Conservation (phyloP, 2,329 filamentous ascomycete species). For the Coniochaeta prunicola region DNA sequence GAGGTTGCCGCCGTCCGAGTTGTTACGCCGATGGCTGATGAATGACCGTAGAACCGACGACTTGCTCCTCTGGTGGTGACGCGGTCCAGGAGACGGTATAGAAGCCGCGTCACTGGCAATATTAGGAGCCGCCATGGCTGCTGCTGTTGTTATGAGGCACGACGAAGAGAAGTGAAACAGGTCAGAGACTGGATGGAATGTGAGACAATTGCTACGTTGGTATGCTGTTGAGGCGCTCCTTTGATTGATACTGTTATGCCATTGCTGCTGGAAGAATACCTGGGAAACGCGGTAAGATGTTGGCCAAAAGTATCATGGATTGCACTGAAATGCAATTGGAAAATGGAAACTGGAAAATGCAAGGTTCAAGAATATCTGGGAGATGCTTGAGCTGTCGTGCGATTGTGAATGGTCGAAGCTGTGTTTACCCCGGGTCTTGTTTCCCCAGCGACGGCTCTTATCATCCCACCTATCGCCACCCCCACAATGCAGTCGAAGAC, state of each 20-base stretch:
- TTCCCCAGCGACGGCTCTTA: background rate
- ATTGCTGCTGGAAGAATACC: background rate
- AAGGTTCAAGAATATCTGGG: background rate
- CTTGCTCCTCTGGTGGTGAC: constrained; percentile 34
- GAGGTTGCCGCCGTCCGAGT: constrained; percentile 32
- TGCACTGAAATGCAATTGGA: background rate
- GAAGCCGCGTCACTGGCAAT: background rate
- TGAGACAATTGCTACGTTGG: background rate
- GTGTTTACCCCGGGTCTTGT: background rate
- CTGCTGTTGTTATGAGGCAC: background rate
- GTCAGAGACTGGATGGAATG: background rate
- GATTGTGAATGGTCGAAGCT: background rate
- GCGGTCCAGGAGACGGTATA: background rate
- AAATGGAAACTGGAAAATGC: no score
- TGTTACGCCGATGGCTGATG: constrained; percentile 39
- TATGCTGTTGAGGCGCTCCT: background rate
- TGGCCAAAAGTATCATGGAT: background rate
- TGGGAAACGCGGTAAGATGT: background rate
- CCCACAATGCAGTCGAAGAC: background rate
- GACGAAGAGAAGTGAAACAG: background rate
- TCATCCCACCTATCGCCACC: background rate
- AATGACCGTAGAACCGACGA: constrained; percentile 43
- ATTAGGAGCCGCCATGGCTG: background rate
- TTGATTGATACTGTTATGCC: background rate
- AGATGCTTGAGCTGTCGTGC: background rate